phyloP scores from a whole-genome alignment of 352 stramenopile species.

The Phytophthora brassicae region DNA sequence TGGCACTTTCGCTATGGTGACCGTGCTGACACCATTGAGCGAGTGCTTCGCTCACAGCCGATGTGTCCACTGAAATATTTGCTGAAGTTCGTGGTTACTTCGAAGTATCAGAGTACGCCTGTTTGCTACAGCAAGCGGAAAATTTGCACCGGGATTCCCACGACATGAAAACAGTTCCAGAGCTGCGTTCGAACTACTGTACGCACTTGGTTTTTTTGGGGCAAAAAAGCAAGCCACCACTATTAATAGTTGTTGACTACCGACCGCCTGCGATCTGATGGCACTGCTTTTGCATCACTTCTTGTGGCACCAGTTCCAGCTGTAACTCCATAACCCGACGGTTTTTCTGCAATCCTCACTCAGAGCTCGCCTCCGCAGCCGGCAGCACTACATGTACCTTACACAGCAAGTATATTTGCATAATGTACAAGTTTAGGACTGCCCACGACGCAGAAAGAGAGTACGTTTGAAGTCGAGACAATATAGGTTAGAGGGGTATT shows the following conservation, averaged over 20 bases:
- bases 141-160: too few relatives aligned
- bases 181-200: neutral
- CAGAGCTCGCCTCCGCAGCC: neutral
- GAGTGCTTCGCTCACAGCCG: neutral
- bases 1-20: conserved; percentile 17
- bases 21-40: neutral
- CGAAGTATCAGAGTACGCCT: too few relatives aligned
- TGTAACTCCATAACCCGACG: neutral
- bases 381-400: too few relatives aligned
- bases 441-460: too few relatives aligned
- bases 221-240: neutral
- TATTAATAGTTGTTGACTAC: neutral
- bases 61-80: conserved; percentile 21
- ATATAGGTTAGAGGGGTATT: too few relatives aligned
- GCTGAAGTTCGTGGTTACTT: too few relatives aligned
- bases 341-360: neutral
- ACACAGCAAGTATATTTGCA: neutral
- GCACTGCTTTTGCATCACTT: too few relatives aligned
- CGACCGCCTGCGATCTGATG: conserved; percentile 20
- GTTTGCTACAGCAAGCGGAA: conserved; percentile 9
- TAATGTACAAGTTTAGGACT: neutral
- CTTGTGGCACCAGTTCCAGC: conserved; percentile 11
- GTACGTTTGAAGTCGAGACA: too few relatives aligned
- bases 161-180: too few relatives aligned
- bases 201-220: neutral